Evolutionary conservation across 1,284 basidiomycete genomes (phyloP), one percentile per base, ranked within the genome.

Genomic region (Fomitopsis betulina): DNA sequence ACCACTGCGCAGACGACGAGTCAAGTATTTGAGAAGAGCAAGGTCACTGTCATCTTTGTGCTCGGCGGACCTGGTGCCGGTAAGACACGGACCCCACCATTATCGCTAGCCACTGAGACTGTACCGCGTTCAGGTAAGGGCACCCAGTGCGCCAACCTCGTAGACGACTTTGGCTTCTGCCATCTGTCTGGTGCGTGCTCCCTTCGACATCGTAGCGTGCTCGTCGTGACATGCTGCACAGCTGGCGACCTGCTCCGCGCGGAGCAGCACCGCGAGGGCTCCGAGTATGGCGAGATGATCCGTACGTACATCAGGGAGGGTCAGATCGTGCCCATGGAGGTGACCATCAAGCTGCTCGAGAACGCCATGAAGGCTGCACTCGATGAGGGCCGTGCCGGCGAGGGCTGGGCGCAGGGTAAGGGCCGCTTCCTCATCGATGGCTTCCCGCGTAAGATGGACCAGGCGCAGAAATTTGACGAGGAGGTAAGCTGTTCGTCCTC

Each of bases 371-470:
- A 75, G 38, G 83, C 77, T 47, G 85, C 85, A 10, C 73, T 96
- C 47, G 67, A 73, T 17, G 74, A 80, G 66, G 67, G 67, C 10
- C 72, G 71, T 56, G 54, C 72, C 2, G 76, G 75, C 7, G 74
- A 78, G 13, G 87, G 84, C 27, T 96, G 94, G 94, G 71, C 73
- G 27, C 77, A 84, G 53, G 93, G 89, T 42, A 80, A 79, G 59
- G 93, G 92, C 40, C 85, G 94, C 52, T 99, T 99, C 81, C 81
- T 99, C 63, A 89, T 99, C 65, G 97, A 99, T 66, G 97, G 97
- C 3, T 99, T 99, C 78, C 97, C 97, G 49, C 84, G 97, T 61
- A 94, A 98, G 81, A 95, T 99, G 94, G 97, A 99, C 73, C 97
- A 99, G 76, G 96, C 96, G 0, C 65, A 89, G 69, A 89, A 89